phyloP scores from a whole-genome alignment of 1,284 basidiomycete genomes.

The Sanghuangporus weigelae region DNA sequence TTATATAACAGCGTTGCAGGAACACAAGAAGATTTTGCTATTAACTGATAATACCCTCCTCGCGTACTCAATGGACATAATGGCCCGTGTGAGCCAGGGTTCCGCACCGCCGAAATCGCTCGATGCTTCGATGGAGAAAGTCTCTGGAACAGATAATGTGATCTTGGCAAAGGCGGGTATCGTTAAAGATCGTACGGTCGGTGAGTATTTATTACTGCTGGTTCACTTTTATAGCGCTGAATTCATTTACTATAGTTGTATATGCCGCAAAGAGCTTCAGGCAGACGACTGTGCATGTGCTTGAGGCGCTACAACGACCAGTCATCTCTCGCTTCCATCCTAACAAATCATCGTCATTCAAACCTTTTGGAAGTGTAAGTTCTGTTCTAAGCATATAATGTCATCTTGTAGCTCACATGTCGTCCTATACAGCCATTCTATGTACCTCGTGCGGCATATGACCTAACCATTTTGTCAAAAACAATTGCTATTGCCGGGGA shows the following conservation, averaged over 20 bases:
- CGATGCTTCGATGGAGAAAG: constrained; percentile 50
- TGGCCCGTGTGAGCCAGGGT: constrained; percentile 52
- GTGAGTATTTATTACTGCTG: constrained; percentile 32
- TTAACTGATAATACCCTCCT: constrained; percentile 51
- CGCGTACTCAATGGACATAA: constrained; percentile 64
- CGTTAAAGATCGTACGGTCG: constrained; percentile 44
- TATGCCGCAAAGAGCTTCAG: constrained; percentile 60
- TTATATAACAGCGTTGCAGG: constrained; percentile 50
- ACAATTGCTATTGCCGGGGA: constrained; percentile 60
- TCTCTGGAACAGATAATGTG: constrained; percentile 49
- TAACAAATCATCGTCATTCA: constrained; percentile 38
- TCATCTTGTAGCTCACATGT: constrained; percentile 6
- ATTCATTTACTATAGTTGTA: constrained; percentile 41
- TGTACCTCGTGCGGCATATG: constrained; percentile 60
- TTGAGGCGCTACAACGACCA: constrained; percentile 33
- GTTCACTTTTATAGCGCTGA: not conserved
- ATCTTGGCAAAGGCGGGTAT: constrained; percentile 53
- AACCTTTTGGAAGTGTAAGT: constrained; percentile 57
- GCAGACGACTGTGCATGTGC: constrained; percentile 45
- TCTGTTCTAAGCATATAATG: not conserved
- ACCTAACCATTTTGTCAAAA: constrained; percentile 52
- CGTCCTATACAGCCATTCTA: constrained; percentile 45
- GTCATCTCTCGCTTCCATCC: constrained; percentile 29
- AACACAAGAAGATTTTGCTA: constrained; percentile 62
- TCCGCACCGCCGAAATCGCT: constrained; percentile 41